Percentiles rank a stretch among this genome's conserved stretches.
Conservation (phyloP, 208 protist genomes). For the Chromosphaera perkinsii region DNA sequence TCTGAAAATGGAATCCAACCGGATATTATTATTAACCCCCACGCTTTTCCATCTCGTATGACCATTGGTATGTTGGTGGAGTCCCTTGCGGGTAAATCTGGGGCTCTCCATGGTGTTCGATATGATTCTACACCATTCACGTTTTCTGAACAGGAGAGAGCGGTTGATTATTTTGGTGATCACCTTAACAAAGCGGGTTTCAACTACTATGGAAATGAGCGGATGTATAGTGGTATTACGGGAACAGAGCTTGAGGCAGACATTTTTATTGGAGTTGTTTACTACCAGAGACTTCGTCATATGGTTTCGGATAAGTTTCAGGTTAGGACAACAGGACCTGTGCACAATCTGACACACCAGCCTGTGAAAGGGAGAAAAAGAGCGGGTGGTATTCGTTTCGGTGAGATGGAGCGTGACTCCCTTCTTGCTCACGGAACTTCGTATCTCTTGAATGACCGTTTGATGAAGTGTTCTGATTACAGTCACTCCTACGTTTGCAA, state of each 20-base stretch:
- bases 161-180: constrained; percentile 89
- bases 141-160: constrained; percentile 52
- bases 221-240: constrained; percentile 84
- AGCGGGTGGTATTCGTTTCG: constrained; percentile 94
- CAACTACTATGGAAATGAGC: constrained; percentile 92
- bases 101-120: constrained; percentile 82
- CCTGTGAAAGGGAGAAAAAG: constrained; percentile 89
- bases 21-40: constrained; percentile 99
- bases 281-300: constrained; percentile 98
- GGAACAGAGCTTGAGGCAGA: constrained; percentile 89
- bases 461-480: constrained; percentile 78
- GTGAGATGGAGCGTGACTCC: constrained; percentile 99
- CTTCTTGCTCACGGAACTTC: constrained; percentile 95
- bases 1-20: constrained; percentile 87
- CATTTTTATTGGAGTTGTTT: constrained; percentile 93
- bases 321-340: constrained; percentile 86
- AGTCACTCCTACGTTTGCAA: constrained; percentile 26
- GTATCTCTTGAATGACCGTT: constrained; percentile 95
- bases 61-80: constrained; percentile 97
- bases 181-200: constrained; percentile 84
- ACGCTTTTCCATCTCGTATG: constrained; percentile 99
- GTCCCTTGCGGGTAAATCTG: constrained; percentile 90
- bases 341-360: constrained; percentile 89
- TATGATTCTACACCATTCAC: constrained; percentile 89
- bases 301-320: constrained; percentile 99